Base-by-base conservation (phyloP, 352 stramenopile genomes). In the Aphanomyces stellatus region DNA sequence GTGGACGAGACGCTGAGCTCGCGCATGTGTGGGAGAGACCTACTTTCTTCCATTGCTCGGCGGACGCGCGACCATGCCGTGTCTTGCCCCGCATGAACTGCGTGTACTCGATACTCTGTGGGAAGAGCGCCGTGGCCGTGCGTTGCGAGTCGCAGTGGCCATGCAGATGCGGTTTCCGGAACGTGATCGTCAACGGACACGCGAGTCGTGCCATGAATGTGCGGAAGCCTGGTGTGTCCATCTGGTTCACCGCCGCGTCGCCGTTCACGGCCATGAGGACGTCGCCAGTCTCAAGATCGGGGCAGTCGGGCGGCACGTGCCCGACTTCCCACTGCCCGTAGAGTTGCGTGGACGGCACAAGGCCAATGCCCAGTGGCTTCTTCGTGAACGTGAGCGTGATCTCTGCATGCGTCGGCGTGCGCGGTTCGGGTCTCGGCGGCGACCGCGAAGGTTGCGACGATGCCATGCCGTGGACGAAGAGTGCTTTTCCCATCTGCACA, bases 271-370 rank as follows among this genome's bases (percentile, higher is more conserved):
- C 83, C 42, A 91, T 76, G 3, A 91, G 35, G 25, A 91, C 81
- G 68, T 91, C 81, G 7, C 83, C 83, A 15, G 59, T 40, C 25
- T 70, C 35, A 55, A 48, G 19, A 22, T 22, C 3, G 51, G 41
- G 37, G 7, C 37, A n/a, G 19, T 25, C 40, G 19, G 49, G 13
- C 0, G 71, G 59, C 28, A 72, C 57, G 5, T 49, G 62, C 25
- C 78, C 88, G 65, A 90, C 78, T 56, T 91, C 83, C 83, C 83
- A 91, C 19, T 80, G 77, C 1, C 83, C 83, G 65, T 91, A 91
- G 42, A 91, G 76, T 63, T 90, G 83, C 62, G 83, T 88, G 65
- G 79, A 88, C 19, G 83, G 83, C 67, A 91, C 81, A 67, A 91
- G 81, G 10, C 81, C 83, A 56, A 91, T 76, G 17, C 83, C 83